Percentiles rank a stretch among this genome's conserved stretches.
phyloP scores from a whole-genome alignment of 192 early-diverging fungal genomes.

The Borealophlyctis nickersoniae region DNA sequence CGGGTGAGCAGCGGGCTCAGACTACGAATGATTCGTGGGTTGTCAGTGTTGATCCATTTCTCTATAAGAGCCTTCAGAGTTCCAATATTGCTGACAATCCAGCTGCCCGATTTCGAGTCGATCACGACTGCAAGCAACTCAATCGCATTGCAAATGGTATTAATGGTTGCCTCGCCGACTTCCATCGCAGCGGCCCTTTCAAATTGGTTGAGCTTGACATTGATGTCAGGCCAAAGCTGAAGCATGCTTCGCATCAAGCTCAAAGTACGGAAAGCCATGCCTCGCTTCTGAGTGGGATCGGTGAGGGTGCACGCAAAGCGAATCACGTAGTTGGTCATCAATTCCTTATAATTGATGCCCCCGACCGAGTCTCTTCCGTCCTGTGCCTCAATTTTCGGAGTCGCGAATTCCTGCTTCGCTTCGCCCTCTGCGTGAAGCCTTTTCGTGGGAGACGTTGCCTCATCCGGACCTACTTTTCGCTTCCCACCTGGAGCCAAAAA shows the following conservation, averaged over 20 bases:
- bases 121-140: conserved; percentile 67
- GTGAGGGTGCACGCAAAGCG: conserved; percentile 58
- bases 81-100: conserved; percentile 64
- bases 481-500: not conserved
- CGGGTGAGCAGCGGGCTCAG: conserved; percentile 69
- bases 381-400: too few relatives aligned
- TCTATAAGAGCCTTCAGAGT: conserved; percentile 65
- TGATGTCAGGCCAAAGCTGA: conserved; percentile 72
- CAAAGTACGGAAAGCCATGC: conserved; percentile 57
- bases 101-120: conserved; percentile 55
- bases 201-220: conserved; percentile 61
- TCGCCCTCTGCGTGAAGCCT: not conserved
- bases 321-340: conserved; percentile 36
- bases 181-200: conserved; percentile 65
- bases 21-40: conserved; percentile 65
- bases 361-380: conserved; percentile 5
- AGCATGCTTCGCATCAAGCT: conserved; percentile 65
- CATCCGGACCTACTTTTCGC: not conserved
- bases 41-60: conserved; percentile 71
- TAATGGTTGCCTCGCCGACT: conserved; percentile 49
- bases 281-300: conserved; percentile 48
- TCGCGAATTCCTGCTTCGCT: not conserved
- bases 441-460: not conserved
- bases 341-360: conserved; percentile 25
- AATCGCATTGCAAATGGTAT: conserved; percentile 61